These are phyloP conservation scores for Stephania yunnanensis DNA, from an alignment of 164 flowering plant species.

Conservation along the genomic window DNA sequence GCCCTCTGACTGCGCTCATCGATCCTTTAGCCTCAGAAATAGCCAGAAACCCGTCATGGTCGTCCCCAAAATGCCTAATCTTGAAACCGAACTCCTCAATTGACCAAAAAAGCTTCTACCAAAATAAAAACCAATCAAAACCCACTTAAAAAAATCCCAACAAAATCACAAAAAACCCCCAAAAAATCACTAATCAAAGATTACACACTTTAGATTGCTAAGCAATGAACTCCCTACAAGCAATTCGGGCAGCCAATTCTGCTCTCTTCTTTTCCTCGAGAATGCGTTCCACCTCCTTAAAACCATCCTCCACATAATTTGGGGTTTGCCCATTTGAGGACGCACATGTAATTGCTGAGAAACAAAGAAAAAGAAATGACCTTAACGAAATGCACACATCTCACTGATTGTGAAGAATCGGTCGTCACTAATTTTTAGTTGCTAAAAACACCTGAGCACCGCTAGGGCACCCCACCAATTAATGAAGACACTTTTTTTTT, in stretches of 20 bases:
- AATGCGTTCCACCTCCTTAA: constrained; percentile 41
- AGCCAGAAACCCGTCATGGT: constrained; percentile 26
- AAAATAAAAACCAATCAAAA: constrained; percentile 7
- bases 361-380: neutral
- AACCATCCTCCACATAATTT: constrained; percentile 29
- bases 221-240: constrained; percentile 87
- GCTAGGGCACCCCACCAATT: no score
- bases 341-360: constrained; percentile 27
- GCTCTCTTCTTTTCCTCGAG: constrained; percentile 66
- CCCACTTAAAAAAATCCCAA: neutral
- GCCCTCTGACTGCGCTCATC: constrained; percentile 46
- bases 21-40: constrained; percentile 89
- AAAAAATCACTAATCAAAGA: neutral
- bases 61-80: constrained; percentile 46
- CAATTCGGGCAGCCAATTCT: constrained; percentile 71
- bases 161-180: neutral
- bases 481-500: no score
- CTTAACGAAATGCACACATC: no score
- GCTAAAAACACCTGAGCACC: no score
- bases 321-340: constrained; percentile 58
- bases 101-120: constrained; percentile 37
- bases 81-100: constrained; percentile 44
- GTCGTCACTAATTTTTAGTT: no score
- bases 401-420: no score
- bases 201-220: constrained; percentile 49